Evolutionary conservation across 2,329 filamentous ascomycete genomes (phyloP).

Genomic region (Chaetomium strumarium): DNA sequence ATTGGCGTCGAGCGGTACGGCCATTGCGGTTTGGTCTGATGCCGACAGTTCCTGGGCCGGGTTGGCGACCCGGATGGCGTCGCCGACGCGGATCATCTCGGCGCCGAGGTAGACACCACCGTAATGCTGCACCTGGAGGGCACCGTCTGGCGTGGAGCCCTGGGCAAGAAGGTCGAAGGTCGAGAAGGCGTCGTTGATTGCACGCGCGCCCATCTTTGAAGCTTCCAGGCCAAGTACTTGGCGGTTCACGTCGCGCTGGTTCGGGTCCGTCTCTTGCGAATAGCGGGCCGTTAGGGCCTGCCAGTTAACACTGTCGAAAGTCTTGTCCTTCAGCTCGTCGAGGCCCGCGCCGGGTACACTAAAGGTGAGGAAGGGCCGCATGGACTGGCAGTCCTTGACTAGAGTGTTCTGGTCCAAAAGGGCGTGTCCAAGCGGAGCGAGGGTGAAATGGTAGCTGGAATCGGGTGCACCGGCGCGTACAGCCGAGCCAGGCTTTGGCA

Average conservation of each 20-base stretch:
- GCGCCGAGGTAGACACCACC: slow-evolving; percentile 33
- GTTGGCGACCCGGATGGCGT: slow-evolving; percentile 31
- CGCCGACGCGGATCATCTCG: slow-evolving; percentile 31
- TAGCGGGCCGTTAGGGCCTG: slow-evolving; percentile 18
- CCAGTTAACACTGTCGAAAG: slow-evolving; percentile 30
- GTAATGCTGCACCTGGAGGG: slow-evolving; percentile 19
- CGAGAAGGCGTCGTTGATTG: slow-evolving; percentile 32
- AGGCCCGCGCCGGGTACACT: slow-evolving; percentile 30
- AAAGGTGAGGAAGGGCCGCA: slow-evolving; percentile 36
- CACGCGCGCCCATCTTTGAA: slow-evolving; percentile 33
- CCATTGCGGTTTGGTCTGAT: not conserved
- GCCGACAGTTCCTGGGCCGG: slow-evolving; percentile 1
- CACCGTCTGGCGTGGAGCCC: slow-evolving; percentile 17
- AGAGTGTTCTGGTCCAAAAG: slow-evolving; percentile 21
- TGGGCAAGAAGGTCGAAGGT: slow-evolving; percentile 28
- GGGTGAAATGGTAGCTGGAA: slow-evolving; percentile 19
- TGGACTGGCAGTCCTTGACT: slow-evolving; percentile 23
- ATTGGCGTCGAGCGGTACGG: slow-evolving; percentile 10
- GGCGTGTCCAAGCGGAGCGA: slow-evolving; percentile 30
- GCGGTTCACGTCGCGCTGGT: slow-evolving; percentile 15
- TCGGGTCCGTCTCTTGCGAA: slow-evolving; percentile 15
- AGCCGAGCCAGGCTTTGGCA: slow-evolving; percentile 12
- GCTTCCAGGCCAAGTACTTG: slow-evolving; percentile 32
- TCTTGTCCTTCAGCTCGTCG: slow-evolving; percentile 22
- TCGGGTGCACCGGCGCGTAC: slow-evolving; percentile 11